A percentile compares a stretch with the other conserved stretches of the same genome.
Conservation (phyloP, 805 yeast genomes). For the Clavispora vitiphila region DNA sequence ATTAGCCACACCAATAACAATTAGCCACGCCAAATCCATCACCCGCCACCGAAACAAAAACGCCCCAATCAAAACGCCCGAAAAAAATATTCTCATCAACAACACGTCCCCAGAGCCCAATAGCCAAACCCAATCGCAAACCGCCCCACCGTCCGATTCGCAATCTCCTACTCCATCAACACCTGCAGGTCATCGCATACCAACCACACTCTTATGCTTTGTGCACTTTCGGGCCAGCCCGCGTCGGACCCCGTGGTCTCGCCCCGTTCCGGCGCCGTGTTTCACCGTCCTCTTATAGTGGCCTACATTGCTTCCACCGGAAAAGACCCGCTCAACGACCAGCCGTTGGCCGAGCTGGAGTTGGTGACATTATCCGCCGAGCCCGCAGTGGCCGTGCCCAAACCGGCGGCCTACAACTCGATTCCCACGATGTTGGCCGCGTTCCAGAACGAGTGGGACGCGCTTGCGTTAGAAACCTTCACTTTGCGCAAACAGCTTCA, state of each 20-base stretch:
- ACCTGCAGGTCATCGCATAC: neutral
- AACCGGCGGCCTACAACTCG: conserved; percentile 51
- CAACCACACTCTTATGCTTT: conserved; percentile 16
- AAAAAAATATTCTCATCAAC: no score
- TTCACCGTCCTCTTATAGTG: conserved; percentile 57
- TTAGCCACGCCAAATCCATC: no score
- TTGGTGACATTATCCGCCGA: conserved; percentile 37
- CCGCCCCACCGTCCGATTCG: no score
- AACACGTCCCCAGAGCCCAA: no score
- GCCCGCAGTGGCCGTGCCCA: conserved; percentile 22
- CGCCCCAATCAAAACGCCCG: no score
- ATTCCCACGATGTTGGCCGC: conserved; percentile 74
- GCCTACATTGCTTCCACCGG: conserved; percentile 61
- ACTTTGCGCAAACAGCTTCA: conserved; percentile 67
- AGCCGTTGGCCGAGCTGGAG: conserved; percentile 54
- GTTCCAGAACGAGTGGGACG: conserved; percentile 88
- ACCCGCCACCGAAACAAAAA: no score
- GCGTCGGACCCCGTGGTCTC: conserved; percentile 74
- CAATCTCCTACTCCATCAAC: neutral
- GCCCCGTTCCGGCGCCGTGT: conserved; percentile 62
- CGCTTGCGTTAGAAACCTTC: conserved; percentile 75
- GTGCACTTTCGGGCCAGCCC: conserved; percentile 60
- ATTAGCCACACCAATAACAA: no score
- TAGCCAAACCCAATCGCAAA: no score
- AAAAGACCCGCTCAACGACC: conserved; percentile 71